A percentile compares a stretch with the other conserved stretches of the same genome.
Evolutionary conservation across 192 early-diverging fungal species (phyloP).

Genomic region (Mortierella alpina): DNA sequence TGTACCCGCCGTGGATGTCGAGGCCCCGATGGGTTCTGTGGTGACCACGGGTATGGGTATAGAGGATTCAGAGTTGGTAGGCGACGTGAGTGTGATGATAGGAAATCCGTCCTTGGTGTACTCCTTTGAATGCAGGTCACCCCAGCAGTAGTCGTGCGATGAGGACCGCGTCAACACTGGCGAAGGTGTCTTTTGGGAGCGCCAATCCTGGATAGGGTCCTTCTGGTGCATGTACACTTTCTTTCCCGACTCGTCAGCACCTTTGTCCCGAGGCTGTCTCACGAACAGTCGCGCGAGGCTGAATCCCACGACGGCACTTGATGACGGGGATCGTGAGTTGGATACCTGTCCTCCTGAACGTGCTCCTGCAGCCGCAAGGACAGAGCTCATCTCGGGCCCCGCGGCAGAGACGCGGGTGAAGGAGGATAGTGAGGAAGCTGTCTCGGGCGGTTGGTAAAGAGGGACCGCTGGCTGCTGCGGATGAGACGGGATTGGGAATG

Average conservation of each 20-base stretch:
- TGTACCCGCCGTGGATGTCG: not conserved
- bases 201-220: not conserved
- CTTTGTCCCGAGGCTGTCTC: not conserved
- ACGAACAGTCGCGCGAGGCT: slow-evolving; percentile 30
- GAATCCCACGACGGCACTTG: not conserved
- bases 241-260: not conserved
- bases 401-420: slow-evolving; percentile 32
- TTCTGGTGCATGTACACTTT: slow-evolving; percentile 3
- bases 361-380: not conserved
- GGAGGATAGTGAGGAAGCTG: slow-evolving; percentile 17
- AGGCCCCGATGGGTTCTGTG: not conserved
- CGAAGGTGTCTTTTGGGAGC: slow-evolving; percentile 17
- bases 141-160: slow-evolving; percentile 5
- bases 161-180: slow-evolving; percentile 21
- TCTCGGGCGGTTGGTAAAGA: slow-evolving; percentile 1
- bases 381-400: slow-evolving; percentile 16
- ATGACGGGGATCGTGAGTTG: not conserved
- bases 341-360: not conserved
- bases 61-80: slow-evolving; percentile 34
- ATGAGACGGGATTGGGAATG: slow-evolving; percentile 4
- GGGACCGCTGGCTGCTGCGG: slow-evolving; percentile 6
- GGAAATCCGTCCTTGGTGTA: slow-evolving; percentile 25
- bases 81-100: slow-evolving; percentile 45
- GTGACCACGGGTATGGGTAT: slow-evolving; percentile 2
- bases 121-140: slow-evolving; percentile 9